Evolutionary conservation across 305 asterid genomes (phyloP), one percentile per base, ranked within the genome.

Genomic region (Fraxinus ornus): DNA sequence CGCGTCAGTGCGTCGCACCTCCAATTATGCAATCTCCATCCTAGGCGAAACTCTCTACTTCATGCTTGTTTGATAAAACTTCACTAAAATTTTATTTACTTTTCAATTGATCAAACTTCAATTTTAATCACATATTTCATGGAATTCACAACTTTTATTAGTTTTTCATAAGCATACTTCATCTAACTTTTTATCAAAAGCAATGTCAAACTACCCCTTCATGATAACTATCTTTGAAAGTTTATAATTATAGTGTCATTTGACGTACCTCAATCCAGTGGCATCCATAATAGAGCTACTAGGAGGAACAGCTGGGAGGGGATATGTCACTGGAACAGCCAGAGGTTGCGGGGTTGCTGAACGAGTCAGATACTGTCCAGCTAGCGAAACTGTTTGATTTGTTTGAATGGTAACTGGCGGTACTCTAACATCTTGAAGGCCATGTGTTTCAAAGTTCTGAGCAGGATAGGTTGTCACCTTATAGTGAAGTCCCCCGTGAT

Each of bases 191-290:
- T 49, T 15, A 49, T 49, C 60, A 49, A 49, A 49, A 49, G 60
- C 21, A 15, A 15, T 49, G 60, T 15, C 21, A 3, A 49, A 49
- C 60, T 15, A 4, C 21, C 19, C 57, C 60, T 17, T 52, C 64
- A 52, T 52, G 5, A 52, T 52, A 28, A 72, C 68, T 15, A 0
- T 17, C 70, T 35, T 9, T 70, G 57, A 41, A 44, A 60, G 15
- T 19, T 22, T 83, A 19, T 44, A 33, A n/a, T 60, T 79, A 3
- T 13, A 36, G 33, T 24, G 39, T 76, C 32, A 22, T 73, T 60
- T 15, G 7, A 44, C 70, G 21, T 84, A 93, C 98, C 92, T 90
- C 86, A 93, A 85, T 79, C 93, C 93, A 15, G 97, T 90, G 19
- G 94, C 86, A 77, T 97, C 97, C 10, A 91, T 95, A 1, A 89